Evolutionary conservation across 495 filamentous ascomycete genomes (phyloP), one percentile per base, ranked within the genome.

Genomic region (Saxispiralis lemnorum): DNA sequence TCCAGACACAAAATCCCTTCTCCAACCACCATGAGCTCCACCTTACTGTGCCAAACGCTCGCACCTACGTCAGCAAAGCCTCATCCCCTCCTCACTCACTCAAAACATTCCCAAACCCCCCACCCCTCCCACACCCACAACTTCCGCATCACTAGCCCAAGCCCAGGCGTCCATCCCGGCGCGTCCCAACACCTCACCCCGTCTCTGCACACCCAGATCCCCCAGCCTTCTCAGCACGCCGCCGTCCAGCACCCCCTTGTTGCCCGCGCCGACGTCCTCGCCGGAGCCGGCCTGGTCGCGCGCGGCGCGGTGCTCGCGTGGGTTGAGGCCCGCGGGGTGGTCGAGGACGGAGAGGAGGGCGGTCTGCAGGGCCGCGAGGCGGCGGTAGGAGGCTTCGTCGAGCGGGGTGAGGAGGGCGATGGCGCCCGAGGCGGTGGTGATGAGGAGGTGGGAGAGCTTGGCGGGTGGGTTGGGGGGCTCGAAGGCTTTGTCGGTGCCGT

Each of bases 321-420:
- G 81, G 56, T 97, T 96, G 35, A 95, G 62, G 0, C 82, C 86
- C 3, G 75, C 79, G 0, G 78, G 59, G 53, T 83, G 79, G 38
- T 83, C 78, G 10, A 95, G 71, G 0, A 76, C 71, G 45, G 73
- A 83, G 7, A 72, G 68, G 3, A 97, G 66, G 51, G 93, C 83
- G 2, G 73, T 79, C 31, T 85, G 75, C 7, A 97, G 66, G n/a
- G 81, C 78, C 9, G 73, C 77, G 14, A 97, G 69, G 0, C 85
- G 76, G 15, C 88, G 81, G 61, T 94, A 94, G 13, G 75, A 64
- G 14, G 81, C 64, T 62, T 95, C 86, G 1, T 78, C 62, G 10
- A 96, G 68, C 3, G 85, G 72, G 0, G 80, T 79, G 11, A 97
- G 66, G 31, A 89, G 69, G 14, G 80, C 72, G 30, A 96, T 59